A percentile compares a stretch with the other conserved stretches of the same genome.
phyloP scores from a whole-genome alignment of 805 yeast species.

The Wickerhamiella galacta region DNA sequence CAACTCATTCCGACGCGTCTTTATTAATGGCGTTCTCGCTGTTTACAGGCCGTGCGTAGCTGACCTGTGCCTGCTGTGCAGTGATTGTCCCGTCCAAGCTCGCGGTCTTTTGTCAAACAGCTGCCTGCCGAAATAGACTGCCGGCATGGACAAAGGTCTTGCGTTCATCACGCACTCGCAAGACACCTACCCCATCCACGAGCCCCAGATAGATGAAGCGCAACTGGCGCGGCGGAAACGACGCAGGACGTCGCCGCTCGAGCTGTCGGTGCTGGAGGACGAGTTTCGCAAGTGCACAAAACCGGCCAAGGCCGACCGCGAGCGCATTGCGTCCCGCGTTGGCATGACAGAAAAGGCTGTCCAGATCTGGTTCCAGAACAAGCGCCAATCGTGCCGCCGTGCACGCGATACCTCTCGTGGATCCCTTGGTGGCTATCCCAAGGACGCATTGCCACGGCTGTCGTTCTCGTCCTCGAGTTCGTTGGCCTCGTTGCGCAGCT shows the following conservation, averaged over 20 bases:
- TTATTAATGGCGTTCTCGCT: no score
- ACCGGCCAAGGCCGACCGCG: constrained; percentile 62
- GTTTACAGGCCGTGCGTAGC: no score
- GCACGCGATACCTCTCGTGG: not conserved
- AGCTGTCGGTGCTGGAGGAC: constrained; percentile 59
- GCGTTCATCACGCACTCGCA: constrained; percentile 93
- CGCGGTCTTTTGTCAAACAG: not conserved
- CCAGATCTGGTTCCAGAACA: constrained; percentile 97
- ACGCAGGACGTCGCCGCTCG: constrained; percentile 85
- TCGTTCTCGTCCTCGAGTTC: no score
- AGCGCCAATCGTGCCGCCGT: constrained; percentile 53
- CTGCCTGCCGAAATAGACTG: not conserved
- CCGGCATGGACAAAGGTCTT: not conserved
- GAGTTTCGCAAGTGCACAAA: constrained; percentile 67
- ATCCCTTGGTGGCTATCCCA: constrained; percentile 7
- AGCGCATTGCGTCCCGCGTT: constrained; percentile 62
- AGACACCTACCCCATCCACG: constrained; percentile 67
- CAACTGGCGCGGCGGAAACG: constrained; percentile 41
- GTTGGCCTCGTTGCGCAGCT: no score
- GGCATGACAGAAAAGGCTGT: constrained; percentile 96
- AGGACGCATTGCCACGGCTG: no score
- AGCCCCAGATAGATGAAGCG: constrained; percentile 46
- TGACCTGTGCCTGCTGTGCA: no score
- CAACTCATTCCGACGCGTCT: not conserved
- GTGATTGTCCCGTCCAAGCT: no score